Base-by-base conservation (phyloP, 2,329 filamentous ascomycete species). In the Cladosporium sp. region DNA sequence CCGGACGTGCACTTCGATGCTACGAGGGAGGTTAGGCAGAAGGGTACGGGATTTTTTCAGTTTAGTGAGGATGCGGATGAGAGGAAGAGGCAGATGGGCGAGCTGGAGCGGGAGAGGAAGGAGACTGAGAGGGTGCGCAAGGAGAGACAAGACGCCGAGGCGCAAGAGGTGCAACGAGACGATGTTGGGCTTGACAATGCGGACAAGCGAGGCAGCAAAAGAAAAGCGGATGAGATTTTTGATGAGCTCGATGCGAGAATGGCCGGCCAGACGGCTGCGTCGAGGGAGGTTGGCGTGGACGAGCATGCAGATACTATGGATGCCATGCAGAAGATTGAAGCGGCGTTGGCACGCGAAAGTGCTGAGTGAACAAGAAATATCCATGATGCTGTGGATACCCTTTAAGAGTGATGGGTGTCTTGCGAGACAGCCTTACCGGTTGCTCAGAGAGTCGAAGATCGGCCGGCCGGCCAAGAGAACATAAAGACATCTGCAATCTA, bases 21-120 rank as follows among this genome's bases (percentile, higher is more conserved):
- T 1, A 80, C 81, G 54, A 79, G 79, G 54, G 93, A 99, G 76
- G 83, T 96, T 43, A 78, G 93, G 54, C 89, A 83, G 39, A 92
- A 93, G 61, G 93, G 93, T 3, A 88, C 88, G 0, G 93, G 88
- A 0, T 99, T 97, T 71, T 96, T 90, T 73, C 84, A 86, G 51
- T 97, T 99, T 66, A 89, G 85, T 52, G 80, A 80, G 57, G 86
- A 95, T 67, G 84, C 86, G 63, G 83, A 80, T 57, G 74, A 76
- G 56, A 70, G 80, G 42, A 75, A 84, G 64, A 69, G 70, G 61
- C 88, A 97, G 76, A 96, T 97, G 88, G 77, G 80, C 58, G 79
- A 77, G 39, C 72, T 96, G 50, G 79, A 82, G 56, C 74, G 77
- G 59, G 84, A 89, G 66, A 76, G 88, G 52, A 70, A 74, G 55